phyloP scores from a whole-genome alignment of 768 basidiomycete genomes.

The Galerina marginata region DNA sequence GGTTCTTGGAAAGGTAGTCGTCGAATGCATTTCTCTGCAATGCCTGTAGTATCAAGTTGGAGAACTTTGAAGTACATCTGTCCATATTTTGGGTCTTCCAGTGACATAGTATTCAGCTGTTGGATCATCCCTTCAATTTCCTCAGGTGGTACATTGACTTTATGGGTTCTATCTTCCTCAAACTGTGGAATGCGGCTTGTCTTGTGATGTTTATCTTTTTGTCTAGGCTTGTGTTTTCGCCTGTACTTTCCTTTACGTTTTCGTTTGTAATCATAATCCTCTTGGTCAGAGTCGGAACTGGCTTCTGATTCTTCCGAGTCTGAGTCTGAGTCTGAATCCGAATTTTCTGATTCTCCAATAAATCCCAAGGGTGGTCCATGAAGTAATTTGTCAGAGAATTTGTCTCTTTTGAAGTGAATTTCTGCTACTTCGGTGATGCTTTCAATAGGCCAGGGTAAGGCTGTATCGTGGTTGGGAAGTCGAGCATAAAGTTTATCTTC shows the following conservation, averaged over 20 bases:
- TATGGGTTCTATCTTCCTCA: no score
- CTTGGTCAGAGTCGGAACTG: not conserved
- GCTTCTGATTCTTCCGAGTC: not conserved
- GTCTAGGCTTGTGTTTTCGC: not conserved
- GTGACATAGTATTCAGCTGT: no score
- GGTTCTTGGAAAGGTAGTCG: no score
- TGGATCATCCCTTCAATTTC: no score
- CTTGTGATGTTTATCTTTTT: not conserved
- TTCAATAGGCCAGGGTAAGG: constrained; percentile 1
- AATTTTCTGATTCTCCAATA: not conserved
- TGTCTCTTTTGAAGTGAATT: constrained; percentile 12
- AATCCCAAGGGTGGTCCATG: not conserved
- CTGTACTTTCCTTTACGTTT: not conserved
- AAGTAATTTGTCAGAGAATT: constrained; percentile 6
- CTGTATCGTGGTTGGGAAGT: not conserved
- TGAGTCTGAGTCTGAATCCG: constrained; percentile 5
- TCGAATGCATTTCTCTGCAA: no score
- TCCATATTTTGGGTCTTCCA: no score
- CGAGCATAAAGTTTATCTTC: not conserved
- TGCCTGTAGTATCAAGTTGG: no score
- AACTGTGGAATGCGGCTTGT: constrained; percentile 1
- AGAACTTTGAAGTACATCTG: no score
- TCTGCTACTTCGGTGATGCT: constrained; percentile 5
- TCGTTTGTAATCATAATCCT: not conserved
- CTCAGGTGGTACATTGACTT: no score